Evolutionary conservation across 169 alveolate species (phyloP), one percentile per base, ranked within the genome.

Genomic region (Plasmodium ovale): DNA sequence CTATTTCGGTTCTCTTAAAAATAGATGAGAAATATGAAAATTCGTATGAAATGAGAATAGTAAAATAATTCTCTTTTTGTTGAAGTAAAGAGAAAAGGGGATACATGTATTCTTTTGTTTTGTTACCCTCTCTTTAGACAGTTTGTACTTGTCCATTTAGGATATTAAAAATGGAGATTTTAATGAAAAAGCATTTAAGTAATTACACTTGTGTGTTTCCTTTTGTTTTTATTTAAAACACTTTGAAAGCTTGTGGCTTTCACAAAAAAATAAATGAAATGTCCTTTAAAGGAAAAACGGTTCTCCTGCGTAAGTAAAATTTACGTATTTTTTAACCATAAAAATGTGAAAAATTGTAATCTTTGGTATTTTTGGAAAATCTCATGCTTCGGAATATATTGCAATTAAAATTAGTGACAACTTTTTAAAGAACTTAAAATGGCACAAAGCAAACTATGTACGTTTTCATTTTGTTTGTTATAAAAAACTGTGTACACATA

Each of bases 41-140:
- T 53, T 60, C 44, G 12, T 25, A 39, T 60, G 88, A 21, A 65
- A 27, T n/a, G 59, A 49, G 65, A 7, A 25, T 35, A 25, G 44
- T 21, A 19, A 23, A 49, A 35, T 33, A 33, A 25, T 70, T 33
- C n/a, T 49, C 27, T 31, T 16, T 70, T 14, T 56, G 56, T 5
- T 70, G 16, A 70, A 12, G 49, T 42, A 70, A 47, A 53, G 23
- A 70, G 25, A 49, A 10, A 29, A 31, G 19, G 27, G 19, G 7
- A 47, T 25, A 37, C 19, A 65, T 35, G 73, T 25, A 25, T 12
- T 65, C 19, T 58, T 65, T 65, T 37, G 62, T 79, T 47, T 65
- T 10, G 51, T 79, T 79, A 79, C 89, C 89, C 89, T 79, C 54
- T 79, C 84, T 65, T 79, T 79, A 69, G 89, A 79, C 68, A 79